Percentiles rank a stretch among this genome's conserved stretches.
phyloP scores from a whole-genome alignment of 2,329 filamentous ascomycete genomes.

The Colletotrichum higginsianum region DNA sequence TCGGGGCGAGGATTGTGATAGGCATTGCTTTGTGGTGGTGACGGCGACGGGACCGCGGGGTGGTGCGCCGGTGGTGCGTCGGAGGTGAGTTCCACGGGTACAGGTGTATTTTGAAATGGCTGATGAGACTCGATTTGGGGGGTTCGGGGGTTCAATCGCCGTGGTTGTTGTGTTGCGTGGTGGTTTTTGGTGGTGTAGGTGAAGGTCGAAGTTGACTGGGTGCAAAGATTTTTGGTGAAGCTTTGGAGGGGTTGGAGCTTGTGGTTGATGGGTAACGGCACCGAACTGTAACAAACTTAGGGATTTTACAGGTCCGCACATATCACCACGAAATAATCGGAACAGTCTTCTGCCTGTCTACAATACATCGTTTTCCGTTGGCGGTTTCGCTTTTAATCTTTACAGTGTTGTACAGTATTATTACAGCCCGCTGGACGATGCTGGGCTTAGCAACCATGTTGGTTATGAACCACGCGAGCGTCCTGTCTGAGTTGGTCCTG shows the following conservation, averaged over 20 bases:
- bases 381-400: slow-evolving; percentile 7
- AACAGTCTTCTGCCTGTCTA: no score
- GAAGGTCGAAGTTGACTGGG: slow-evolving; percentile 16
- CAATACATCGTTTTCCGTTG: not conserved
- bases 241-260: slow-evolving; percentile 38
- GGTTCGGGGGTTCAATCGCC: not conserved
- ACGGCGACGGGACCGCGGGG: not conserved
- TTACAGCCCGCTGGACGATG: not conserved
- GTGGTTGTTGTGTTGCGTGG: not conserved
- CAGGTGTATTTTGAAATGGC: not conserved
- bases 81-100: not conserved
- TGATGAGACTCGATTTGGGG: not conserved
- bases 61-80: not conserved
- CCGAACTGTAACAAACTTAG: not conserved
- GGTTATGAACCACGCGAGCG: not conserved
- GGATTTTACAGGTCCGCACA: not conserved
- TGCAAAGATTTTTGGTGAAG: slow-evolving; percentile 42
- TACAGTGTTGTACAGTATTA: slow-evolving; percentile 23
- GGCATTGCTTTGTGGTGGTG: slow-evolving; percentile 54
- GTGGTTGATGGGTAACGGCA: slow-evolving; percentile 3
- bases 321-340: not conserved
- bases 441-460: not conserved
- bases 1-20: slow-evolving; percentile 64
- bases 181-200: slow-evolving; percentile 25
- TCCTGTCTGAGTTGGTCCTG: not conserved